A percentile compares a stretch with the other conserved stretches of the same genome.
phyloP scores from a whole-genome alignment of 1,284 basidiomycete species.

The Pseudomicrostroma phylloplanum region DNA sequence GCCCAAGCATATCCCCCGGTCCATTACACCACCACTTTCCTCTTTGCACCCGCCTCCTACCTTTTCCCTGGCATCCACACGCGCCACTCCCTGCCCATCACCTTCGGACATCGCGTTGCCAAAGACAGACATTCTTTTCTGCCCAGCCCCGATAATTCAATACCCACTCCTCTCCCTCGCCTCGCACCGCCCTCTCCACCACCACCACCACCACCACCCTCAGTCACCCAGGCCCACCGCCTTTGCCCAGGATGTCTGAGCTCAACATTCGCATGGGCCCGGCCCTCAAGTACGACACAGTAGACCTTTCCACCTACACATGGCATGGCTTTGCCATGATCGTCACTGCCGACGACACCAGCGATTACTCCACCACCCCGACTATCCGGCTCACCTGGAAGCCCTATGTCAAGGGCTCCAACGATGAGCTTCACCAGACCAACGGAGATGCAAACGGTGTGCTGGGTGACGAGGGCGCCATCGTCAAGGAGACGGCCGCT shows the following conservation, averaged over 20 bases:
- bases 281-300: conserved; percentile 75
- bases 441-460: neutral
- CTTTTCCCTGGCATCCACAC: neutral
- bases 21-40: neutral
- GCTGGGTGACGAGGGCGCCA: neutral
- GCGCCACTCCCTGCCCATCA: neutral
- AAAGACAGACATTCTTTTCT: neutral
- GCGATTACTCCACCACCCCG: conserved; percentile 55
- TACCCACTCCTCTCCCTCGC: neutral
- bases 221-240: neutral
- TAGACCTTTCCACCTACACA: conserved; percentile 58
- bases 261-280: conserved; percentile 7
- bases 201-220: neutral
- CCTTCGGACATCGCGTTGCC: neutral
- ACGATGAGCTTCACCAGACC: too few relatives aligned
- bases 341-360: conserved; percentile 64
- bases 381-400: conserved; percentile 63
- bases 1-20: too few relatives aligned
- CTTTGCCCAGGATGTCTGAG: neutral
- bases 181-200: neutral
- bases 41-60: neutral
- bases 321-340: conserved; percentile 65
- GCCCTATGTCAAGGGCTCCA: neutral
- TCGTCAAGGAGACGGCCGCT: conserved; percentile 8
- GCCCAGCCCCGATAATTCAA: neutral